These are phyloP conservation scores for Phialemonium atrogriseum DNA, from an alignment of 2,329 filamentous ascomycete genomes.

Conservation along the genomic window DNA sequence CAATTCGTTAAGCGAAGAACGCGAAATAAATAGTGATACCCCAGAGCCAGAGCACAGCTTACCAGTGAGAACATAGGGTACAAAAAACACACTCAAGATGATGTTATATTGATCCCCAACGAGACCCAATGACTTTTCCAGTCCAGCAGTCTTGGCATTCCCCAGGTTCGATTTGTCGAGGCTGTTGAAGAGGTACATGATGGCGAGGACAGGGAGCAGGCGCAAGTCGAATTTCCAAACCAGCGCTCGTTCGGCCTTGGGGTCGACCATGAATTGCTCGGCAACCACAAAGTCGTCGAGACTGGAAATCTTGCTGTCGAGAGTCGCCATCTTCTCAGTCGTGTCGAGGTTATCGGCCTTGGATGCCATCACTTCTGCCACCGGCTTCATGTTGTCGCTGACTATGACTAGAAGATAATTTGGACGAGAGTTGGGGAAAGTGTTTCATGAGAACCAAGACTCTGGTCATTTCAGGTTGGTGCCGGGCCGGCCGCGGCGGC, in stretches of 20 bases:
- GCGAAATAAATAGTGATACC: no score
- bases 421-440: no score
- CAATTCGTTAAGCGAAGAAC: no score
- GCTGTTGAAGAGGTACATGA: constrained; percentile 46
- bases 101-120: constrained; percentile 60
- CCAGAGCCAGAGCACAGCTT: no score
- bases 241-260: constrained; percentile 37
- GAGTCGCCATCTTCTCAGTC: not conserved
- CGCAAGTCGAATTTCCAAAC: constrained; percentile 48
- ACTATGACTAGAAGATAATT: no score
- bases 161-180: constrained; percentile 33
- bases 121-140: constrained; percentile 17
- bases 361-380: no score
- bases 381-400: no score
- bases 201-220: constrained; percentile 42
- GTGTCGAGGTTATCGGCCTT: constrained; percentile 2
- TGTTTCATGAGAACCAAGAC: no score
- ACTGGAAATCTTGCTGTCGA: constrained; percentile 1
- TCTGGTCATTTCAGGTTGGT: no score
- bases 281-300: not conserved
- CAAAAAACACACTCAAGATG: constrained; percentile 63
- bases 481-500: no score
- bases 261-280: constrained; percentile 24
- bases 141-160: constrained; percentile 35
- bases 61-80: no score